Base-by-base conservation (phyloP, 345 rosid species). In the Firmiana major region DNA sequence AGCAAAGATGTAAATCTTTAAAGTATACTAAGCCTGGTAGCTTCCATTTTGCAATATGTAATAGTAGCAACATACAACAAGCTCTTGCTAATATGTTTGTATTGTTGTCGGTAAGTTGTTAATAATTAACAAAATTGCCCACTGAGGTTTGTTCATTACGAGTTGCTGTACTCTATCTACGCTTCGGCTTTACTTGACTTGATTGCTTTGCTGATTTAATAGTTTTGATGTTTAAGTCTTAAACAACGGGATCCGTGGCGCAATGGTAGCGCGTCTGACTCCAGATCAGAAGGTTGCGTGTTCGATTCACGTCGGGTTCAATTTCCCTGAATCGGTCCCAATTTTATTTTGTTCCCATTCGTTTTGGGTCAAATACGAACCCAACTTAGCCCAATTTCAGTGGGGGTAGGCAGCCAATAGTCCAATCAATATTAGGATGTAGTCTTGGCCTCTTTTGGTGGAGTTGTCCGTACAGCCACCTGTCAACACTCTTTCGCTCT, bases 201-300 rank as follows among this genome's bases (percentile, higher is more conserved):
- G n/a, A n/a, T n/a, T n/a, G n/a, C n/a, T n/a, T n/a, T n/a, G n/a
- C n/a, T n/a, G n/a, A n/a, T n/a, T n/a, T n/a, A n/a, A n/a, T n/a
- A n/a, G 0, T 31, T 31, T 31, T 31, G 34, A 1, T 31, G 34
- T 31, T n/a, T n/a, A n/a, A n/a, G 3, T 31, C 34, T 1, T 6
- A 0, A 40, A 0, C 0, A 40, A 40, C 8, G 21, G 51, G 43
- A 46, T 70, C 74, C 74, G 60, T 70, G 43, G 98, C 96, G 94
- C 96, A 93, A 95, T 90, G 99, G 97, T 93, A 92, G 98, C 94
- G 94, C 93, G 97, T 93, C 97, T 90, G 96, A 90, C 98, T 90
- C 97, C 96, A 87, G 96, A 89, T 92, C 97, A 92, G 92, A 95
- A 95, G 97, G 94, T 95, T 92, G 97, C 97, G 93, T 89, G 96